Percentiles rank a stretch among this genome's conserved stretches.
phyloP scores from a whole-genome alignment of 805 yeast species.

The Schwanniomyces sp. region DNA sequence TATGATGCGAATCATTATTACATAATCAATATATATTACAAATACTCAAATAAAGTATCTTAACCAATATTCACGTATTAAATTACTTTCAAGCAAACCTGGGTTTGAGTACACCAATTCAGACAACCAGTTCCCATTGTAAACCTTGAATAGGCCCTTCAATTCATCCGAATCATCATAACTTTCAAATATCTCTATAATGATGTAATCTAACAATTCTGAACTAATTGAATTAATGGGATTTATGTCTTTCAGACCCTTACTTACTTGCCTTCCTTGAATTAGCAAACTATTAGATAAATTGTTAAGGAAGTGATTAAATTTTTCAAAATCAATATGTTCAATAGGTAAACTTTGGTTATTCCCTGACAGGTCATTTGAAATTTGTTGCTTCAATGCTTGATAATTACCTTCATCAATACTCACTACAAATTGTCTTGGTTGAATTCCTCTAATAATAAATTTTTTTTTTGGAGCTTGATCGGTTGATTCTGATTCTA shows the following conservation, averaged over 20 bases:
- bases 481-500: slow-evolving; percentile 44
- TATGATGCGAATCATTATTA: slow-evolving; percentile 3
- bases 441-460: slow-evolving; percentile 92
- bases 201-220: slow-evolving; percentile 33
- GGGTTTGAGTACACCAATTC: slow-evolving; percentile 42
- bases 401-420: slow-evolving; percentile 45
- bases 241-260: slow-evolving; percentile 14
- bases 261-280: slow-evolving; percentile 15
- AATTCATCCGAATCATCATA: slow-evolving; percentile 16
- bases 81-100: slow-evolving; percentile 31
- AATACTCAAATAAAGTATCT: slow-evolving; percentile 30
- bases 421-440: slow-evolving; percentile 61
- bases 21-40: slow-evolving; percentile 4
- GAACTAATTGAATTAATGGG: slow-evolving; percentile 29
- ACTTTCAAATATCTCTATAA: slow-evolving; percentile 23
- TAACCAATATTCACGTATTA: slow-evolving; percentile 37
- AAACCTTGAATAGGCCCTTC: slow-evolving; percentile 30
- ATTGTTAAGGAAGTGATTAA: slow-evolving; percentile 24
- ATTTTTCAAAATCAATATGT: slow-evolving; percentile 33
- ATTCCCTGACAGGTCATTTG: slow-evolving; percentile 12
- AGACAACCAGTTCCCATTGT: slow-evolving; percentile 41
- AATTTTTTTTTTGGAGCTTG: slow-evolving; percentile 66
- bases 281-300: slow-evolving; percentile 22
- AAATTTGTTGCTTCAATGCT: slow-evolving; percentile 31
- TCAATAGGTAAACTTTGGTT: slow-evolving; percentile 28